Evolutionary conservation across 345 rosid species (phyloP).

Genomic region (Murraya paniculata): DNA sequence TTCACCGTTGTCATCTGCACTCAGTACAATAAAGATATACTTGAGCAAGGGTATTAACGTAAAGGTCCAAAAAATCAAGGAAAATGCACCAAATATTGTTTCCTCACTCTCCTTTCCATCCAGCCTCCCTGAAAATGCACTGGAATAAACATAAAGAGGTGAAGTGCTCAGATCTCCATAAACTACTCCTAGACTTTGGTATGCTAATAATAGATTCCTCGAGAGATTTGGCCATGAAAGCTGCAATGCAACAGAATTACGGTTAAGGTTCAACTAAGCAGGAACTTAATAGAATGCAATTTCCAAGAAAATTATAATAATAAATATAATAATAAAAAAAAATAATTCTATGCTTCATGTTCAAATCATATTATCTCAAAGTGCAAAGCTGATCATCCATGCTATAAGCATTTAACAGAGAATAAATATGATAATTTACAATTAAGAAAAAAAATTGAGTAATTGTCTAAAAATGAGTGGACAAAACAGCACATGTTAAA

Average conservation of each 20-base stretch:
- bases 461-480: neutral
- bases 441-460: neutral
- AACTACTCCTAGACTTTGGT: slow-evolving; percentile 90
- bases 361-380: neutral
- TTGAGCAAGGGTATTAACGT: slow-evolving; percentile 77
- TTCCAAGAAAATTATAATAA: too few relatives aligned
- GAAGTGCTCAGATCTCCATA: slow-evolving; percentile 87
- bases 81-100: slow-evolving; percentile 74
- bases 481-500: neutral
- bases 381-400: neutral
- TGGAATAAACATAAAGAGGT: slow-evolving; percentile 74
- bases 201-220: slow-evolving; percentile 68
- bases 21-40: slow-evolving; percentile 54
- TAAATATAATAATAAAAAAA: neutral
- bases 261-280: slow-evolving; percentile 9
- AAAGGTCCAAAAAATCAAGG: slow-evolving; percentile 89
- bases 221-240: slow-evolving; percentile 63
- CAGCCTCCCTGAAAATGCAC: slow-evolving; percentile 61
- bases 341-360: neutral
- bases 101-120: slow-evolving; percentile 51
- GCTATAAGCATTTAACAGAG: neutral
- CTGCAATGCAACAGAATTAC: slow-evolving; percentile 41
- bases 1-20: slow-evolving; percentile 87
- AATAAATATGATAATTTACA: neutral
- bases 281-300: neutral